phyloP scores from a whole-genome alignment of 257 asterid genomes.

The Buddleja alternifolia region DNA sequence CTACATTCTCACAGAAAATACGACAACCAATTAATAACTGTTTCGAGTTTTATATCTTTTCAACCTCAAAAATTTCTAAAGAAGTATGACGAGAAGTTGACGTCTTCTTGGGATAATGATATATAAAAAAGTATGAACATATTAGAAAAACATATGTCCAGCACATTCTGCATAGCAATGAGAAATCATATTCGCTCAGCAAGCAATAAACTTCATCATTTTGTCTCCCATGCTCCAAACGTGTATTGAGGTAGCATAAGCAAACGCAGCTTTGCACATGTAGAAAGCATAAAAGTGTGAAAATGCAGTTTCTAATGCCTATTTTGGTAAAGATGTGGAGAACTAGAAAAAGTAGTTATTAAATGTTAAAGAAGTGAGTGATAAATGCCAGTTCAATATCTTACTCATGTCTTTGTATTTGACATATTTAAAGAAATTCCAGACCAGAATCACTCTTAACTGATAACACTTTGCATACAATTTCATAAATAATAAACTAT shows the following conservation, averaged over 20 bases:
- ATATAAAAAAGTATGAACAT: neutral
- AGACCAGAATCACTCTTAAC: constrained; percentile 14
- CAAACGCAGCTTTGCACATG: neutral
- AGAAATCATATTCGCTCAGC: constrained; percentile 10
- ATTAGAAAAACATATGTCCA: neutral
- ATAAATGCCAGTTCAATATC: neutral
- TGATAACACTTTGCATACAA: constrained; percentile 2
- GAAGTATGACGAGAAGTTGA: neutral
- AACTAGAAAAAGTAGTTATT: constrained; percentile 10
- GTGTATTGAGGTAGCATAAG: neutral
- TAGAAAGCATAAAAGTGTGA: neutral
- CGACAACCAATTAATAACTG: neutral
- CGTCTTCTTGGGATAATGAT: neutral
- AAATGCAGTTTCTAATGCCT: neutral
- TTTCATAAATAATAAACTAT: constrained; percentile 11
- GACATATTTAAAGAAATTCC: constrained; percentile 9
- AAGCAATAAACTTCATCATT: constrained; percentile 5
- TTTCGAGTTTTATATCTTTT: neutral
- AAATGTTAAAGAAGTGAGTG: neutral
- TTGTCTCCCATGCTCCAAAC: neutral
- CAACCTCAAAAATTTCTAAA: neutral
- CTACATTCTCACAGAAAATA: neutral
- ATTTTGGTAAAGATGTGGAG: constrained; percentile 1
- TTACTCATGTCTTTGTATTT: neutral
- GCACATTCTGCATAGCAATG: neutral